Base-by-base conservation (phyloP, 164 flowering plant genomes). In the Aristolochia californica region DNA sequence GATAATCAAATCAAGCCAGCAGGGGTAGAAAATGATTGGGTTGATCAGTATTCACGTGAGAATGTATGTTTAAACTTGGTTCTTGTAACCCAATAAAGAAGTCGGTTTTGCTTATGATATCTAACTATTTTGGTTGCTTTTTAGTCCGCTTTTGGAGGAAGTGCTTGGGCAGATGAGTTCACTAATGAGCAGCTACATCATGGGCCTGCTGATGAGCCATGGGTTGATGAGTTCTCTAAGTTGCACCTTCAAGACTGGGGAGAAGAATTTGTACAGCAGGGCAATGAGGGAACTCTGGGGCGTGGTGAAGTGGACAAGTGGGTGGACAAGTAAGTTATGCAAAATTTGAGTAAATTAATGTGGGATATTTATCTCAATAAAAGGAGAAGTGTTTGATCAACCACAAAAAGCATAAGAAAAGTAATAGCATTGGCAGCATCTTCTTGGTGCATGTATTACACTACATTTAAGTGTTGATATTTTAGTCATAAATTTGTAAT, bases 221-320 rank as follows among this genome's bases (percentile, higher is more conserved):
- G 97, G 99, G 90, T 87, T 21, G 59, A 79, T 76, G 96, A 89
- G 67, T 89, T 93, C 69, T 89, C 99, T 26, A 87, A 87, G 78
- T 73, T 89, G 74, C 64, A 85, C 69, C 76, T 93, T 50, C 58
- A 79, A 58, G 99, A 89, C 62, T 89, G 96, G 96, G 89, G 56
- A 4, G 96, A 89, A 23, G 99, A 93, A 69, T 93, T 82, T 71
- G 87, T 70, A 64, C 77, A 68, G 45, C 89, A 87, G 69, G 76
- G 78, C 63, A 79, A 68, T 38, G 83, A 80, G 58, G 88, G 91
- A 55, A 63, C 65, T 30, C 47, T 77, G 5, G 89, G 77, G 34
- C 78, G 81, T 16, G 62, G 60, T 69, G 59, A 84, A 44, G 68
- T 84, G 62, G 95, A 88, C 68, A 71, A 69, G 61, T 93, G 97